Percentiles rank a stretch among this genome's conserved stretches.
These are phyloP conservation scores for Verticillium nonalfalfae DNA, from an alignment of 2,329 filamentous ascomycete genomes.

Conservation along the genomic window DNA sequence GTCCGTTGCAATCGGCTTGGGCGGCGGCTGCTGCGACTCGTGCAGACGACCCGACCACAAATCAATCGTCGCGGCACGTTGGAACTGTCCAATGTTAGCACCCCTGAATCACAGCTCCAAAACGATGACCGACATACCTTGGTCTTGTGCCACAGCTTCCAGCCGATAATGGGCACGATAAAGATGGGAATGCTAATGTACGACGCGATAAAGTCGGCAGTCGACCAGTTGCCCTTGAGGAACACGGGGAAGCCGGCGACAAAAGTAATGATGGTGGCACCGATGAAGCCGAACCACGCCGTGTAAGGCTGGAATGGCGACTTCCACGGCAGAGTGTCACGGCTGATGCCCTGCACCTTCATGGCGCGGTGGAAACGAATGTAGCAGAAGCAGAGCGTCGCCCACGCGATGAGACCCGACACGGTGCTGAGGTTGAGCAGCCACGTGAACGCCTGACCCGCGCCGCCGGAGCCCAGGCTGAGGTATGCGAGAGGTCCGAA, in stretches of 20 bases:
- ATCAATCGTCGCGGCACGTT: slow-evolving; percentile 16
- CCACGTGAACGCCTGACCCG: slow-evolving; percentile 26
- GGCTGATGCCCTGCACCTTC: slow-evolving; percentile 60
- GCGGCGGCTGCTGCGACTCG: slow-evolving; percentile 6
- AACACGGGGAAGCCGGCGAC: slow-evolving; percentile 63
- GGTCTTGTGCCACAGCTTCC: slow-evolving; percentile 30
- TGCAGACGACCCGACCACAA: slow-evolving; percentile 18
- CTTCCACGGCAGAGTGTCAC: slow-evolving; percentile 63
- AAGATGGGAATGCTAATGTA: slow-evolving; percentile 64
- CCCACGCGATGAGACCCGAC: slow-evolving; percentile 56
- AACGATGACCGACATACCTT: slow-evolving; percentile 20
- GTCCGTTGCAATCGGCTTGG: slow-evolving; percentile 5
- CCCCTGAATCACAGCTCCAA: neutral
- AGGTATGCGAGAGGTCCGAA: slow-evolving; percentile 34
- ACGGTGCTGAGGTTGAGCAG: slow-evolving; percentile 55
- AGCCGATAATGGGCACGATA: slow-evolving; percentile 31
- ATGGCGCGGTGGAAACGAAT: slow-evolving; percentile 59
- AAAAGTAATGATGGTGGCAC: slow-evolving; percentile 47
- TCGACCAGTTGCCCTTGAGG: slow-evolving; percentile 50
- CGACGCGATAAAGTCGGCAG: slow-evolving; percentile 50
- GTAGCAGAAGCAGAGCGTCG: neutral
- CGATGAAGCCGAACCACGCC: slow-evolving; percentile 59
- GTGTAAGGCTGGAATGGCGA: slow-evolving; percentile 64
- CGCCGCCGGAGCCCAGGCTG: slow-evolving; percentile 14
- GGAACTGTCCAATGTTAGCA: slow-evolving; percentile 10